Percentiles rank a stretch among this genome's conserved stretches.
Evolutionary conservation across 2,329 filamentous ascomycete species (phyloP).

Genomic region (Rhynchosporium graminicola): DNA sequence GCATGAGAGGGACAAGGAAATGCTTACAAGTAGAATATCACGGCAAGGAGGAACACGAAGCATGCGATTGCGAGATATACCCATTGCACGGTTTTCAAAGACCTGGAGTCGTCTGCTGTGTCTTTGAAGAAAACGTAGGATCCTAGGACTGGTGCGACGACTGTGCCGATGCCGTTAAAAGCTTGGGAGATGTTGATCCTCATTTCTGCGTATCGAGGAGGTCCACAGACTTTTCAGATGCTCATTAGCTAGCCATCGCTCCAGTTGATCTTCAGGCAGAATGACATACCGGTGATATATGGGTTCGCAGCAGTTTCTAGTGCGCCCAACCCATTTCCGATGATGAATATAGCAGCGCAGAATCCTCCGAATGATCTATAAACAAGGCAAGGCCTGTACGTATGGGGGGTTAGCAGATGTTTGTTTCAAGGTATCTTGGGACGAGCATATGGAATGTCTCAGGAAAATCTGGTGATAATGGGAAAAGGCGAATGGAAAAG

Average conservation of each 20-base stretch:
- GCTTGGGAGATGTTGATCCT: slow-evolving; percentile 74
- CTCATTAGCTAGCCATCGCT: neutral
- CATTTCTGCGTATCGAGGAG: slow-evolving; percentile 70
- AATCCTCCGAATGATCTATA: slow-evolving; percentile 77
- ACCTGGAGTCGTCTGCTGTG: slow-evolving; percentile 49
- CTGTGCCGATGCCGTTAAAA: slow-evolving; percentile 70
- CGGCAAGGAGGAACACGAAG: slow-evolving; percentile 58
- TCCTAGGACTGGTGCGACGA: slow-evolving; percentile 58
- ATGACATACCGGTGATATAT: slow-evolving; percentile 53
- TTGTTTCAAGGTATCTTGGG: too few species aligned
- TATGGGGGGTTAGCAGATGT: too few species aligned
- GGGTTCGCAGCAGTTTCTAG: slow-evolving; percentile 80
- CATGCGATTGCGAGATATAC: slow-evolving; percentile 63
- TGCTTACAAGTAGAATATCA: slow-evolving; percentile 58
- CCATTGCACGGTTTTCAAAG: slow-evolving; percentile 62
- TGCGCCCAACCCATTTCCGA: slow-evolving; percentile 73
- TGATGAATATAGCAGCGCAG: slow-evolving; percentile 70
- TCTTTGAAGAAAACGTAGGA: slow-evolving; percentile 63
- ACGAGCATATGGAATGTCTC: too few species aligned
- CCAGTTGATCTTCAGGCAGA: too few species aligned
- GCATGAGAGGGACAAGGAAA: slow-evolving; percentile 38
- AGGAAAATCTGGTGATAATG: too few species aligned
- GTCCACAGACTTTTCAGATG: slow-evolving; percentile 63
- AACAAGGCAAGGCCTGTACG: slow-evolving; percentile 63
- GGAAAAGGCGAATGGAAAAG: too few species aligned